Conservation (phyloP, 2,329 filamentous ascomycete genomes). For the Leptoxyphium fumago region DNA sequence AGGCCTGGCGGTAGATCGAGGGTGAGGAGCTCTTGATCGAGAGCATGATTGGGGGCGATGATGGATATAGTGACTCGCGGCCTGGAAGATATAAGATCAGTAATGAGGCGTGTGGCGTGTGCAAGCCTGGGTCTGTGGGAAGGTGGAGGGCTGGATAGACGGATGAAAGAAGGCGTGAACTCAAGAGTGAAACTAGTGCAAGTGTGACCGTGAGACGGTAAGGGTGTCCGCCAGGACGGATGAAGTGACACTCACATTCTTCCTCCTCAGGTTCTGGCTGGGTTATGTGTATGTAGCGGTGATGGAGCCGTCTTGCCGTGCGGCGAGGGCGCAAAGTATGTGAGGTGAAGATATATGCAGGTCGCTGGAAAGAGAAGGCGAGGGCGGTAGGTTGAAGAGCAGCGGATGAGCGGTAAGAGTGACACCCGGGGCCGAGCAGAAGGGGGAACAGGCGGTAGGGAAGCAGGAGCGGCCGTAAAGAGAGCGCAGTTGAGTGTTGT, state of each 20-base stretch:
- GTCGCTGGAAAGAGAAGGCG: conserved; percentile 10
- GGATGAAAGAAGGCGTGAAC: background rate
- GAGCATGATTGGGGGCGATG: conserved; percentile 52
- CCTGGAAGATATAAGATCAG: conserved; percentile 35
- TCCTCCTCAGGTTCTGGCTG: background rate
- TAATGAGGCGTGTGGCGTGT: background rate
- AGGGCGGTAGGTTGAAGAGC: background rate
- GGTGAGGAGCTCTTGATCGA: conserved; percentile 61
- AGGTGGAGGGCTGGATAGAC: background rate
- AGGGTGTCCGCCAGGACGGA: background rate
- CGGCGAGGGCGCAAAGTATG: too few species aligned
- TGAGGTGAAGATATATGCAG: conserved; percentile 8
- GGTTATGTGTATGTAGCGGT: too few species aligned
- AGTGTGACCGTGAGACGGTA: background rate
- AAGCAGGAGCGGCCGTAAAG: too few species aligned
- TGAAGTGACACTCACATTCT: background rate
- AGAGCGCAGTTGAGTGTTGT: too few species aligned
- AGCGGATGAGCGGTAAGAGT: background rate
- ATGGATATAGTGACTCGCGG: conserved; percentile 71
- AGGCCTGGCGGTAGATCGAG: conserved; percentile 73
- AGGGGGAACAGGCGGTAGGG: background rate
- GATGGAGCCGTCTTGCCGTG: too few species aligned
- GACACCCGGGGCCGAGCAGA: background rate
- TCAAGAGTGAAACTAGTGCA: background rate
- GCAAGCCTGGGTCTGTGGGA: background rate